These are phyloP conservation scores for Tillandsia leiboldiana DNA, from an alignment of 176 grass and related monocot genomes.

Conservation along the genomic window DNA sequence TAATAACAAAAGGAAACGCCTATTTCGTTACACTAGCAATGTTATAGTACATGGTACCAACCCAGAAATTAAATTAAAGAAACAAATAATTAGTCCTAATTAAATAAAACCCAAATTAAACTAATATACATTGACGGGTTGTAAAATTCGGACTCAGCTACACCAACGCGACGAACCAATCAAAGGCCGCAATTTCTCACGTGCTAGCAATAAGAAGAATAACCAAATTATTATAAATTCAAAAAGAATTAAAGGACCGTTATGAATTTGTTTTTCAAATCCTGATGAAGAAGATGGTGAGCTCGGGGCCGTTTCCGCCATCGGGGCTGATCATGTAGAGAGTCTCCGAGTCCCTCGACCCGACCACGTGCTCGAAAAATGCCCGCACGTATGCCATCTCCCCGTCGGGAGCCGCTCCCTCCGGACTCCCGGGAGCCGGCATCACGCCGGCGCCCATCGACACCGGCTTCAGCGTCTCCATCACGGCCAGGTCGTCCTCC, in stretches of 20 bases:
- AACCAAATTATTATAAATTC: background rate
- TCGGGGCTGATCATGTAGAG: slow-evolving; percentile 73
- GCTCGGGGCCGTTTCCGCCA: slow-evolving; percentile 49
- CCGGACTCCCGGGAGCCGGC: slow-evolving; percentile 22
- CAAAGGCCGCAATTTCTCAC: no score
- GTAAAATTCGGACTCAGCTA: no score
- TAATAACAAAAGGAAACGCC: no score
- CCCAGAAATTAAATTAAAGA: no score
- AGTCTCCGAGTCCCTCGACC: slow-evolving; percentile 69
- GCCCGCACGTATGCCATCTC: slow-evolving; percentile 82
- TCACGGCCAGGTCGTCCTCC: slow-evolving; percentile 48
- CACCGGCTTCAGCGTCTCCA: slow-evolving; percentile 56
- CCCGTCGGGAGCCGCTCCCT: slow-evolving; percentile 31
- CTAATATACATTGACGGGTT: no score
- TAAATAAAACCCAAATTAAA: no score
- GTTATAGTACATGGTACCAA: no score
- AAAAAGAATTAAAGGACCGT: background rate
- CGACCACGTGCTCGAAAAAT: slow-evolving; percentile 65
- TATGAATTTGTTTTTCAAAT: slow-evolving; percentile 15
- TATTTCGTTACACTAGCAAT: no score
- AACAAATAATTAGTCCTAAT: no score
- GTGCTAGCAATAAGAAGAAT: background rate
- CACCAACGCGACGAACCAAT: no score
- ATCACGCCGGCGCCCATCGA: slow-evolving; percentile 81
- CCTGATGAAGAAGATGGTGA: slow-evolving; percentile 86